Conservation (phyloP, 768 basidiomycete species). For the Gloeopeniophorella convolvens region DNA sequence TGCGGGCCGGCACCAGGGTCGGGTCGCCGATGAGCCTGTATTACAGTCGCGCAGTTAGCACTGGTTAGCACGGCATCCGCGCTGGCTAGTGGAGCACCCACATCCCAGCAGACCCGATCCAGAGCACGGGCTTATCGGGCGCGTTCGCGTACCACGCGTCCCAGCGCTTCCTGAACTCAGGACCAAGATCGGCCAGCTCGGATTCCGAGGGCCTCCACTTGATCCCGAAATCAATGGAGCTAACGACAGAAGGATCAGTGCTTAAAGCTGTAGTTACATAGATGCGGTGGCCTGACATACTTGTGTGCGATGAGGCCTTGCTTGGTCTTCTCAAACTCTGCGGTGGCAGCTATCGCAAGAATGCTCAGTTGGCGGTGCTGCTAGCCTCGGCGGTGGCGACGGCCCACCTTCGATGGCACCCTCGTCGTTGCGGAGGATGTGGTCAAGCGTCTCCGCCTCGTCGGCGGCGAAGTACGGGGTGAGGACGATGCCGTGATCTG, state of each 20-base stretch:
- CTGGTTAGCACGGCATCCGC: neutral
- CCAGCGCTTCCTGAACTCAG: slow-evolving; percentile 45
- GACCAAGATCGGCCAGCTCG: slow-evolving; percentile 45
- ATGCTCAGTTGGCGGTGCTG: neutral
- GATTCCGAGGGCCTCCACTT: slow-evolving; percentile 46
- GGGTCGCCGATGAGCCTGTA: slow-evolving; percentile 20
- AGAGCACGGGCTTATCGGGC: slow-evolving; percentile 51
- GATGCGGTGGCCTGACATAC: slow-evolving; percentile 20
- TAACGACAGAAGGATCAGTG: neutral
- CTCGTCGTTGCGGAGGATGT: slow-evolving; percentile 12
- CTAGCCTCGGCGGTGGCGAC: neutral
- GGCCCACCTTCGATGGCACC: slow-evolving; percentile 18
- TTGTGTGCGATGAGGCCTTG: slow-evolving; percentile 48
- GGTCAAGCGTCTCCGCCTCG: slow-evolving; percentile 19
- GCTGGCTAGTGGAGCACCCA: too few species aligned
- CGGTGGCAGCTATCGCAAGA: slow-evolving; percentile 26
- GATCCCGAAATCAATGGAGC: slow-evolving; percentile 42
- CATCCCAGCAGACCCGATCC: slow-evolving; percentile 37
- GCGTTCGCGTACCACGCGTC: slow-evolving; percentile 40
- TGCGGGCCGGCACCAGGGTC: slow-evolving; percentile 1
- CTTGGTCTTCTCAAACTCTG: slow-evolving; percentile 34
- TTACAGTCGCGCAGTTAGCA: neutral
- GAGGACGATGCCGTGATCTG: slow-evolving; percentile 19
- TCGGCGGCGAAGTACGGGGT: slow-evolving; percentile 13
- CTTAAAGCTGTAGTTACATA: too few species aligned